Conservation (phyloP, 805 yeast species). For the Dipodascus geniculatus region DNA sequence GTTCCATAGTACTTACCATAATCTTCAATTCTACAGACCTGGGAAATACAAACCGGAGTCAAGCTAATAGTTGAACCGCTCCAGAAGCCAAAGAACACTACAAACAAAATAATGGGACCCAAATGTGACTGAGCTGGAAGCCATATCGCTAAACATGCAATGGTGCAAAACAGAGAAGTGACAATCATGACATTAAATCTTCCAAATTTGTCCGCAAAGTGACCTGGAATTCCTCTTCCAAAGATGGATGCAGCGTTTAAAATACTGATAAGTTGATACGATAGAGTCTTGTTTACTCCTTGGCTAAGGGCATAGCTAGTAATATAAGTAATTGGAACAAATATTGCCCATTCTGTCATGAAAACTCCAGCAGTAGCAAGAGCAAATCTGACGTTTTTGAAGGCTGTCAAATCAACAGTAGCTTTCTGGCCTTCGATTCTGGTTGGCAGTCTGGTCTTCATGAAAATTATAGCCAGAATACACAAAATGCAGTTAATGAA, state of each 20-base stretch:
- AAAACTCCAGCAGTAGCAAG: slow-evolving; percentile 22
- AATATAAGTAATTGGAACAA: slow-evolving; percentile 36
- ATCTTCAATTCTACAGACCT: neutral
- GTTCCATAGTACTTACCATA: neutral
- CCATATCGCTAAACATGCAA: neutral
- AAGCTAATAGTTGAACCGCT: neutral
- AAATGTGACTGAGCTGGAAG: neutral
- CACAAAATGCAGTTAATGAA: slow-evolving; percentile 23
- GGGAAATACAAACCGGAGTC: neutral
- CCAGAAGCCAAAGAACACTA: neutral
- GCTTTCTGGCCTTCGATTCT: neutral
- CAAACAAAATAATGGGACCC: neutral
- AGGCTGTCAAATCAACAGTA: slow-evolving; percentile 19
- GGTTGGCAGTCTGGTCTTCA: slow-evolving; percentile 20
- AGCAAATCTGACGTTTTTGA: slow-evolving; percentile 19
- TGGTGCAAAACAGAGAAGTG: neutral
- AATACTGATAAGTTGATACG: neutral
- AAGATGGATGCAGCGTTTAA: neutral
- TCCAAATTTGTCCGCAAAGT: neutral
- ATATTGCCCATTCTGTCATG: slow-evolving; percentile 39
- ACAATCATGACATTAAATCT: neutral
- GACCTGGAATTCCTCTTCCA: neutral
- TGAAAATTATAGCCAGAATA: slow-evolving; percentile 24
- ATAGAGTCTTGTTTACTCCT: neutral
- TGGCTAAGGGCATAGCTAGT: neutral